phyloP scores from a whole-genome alignment of 148 eudicot species.

The Silene uniflora region DNA sequence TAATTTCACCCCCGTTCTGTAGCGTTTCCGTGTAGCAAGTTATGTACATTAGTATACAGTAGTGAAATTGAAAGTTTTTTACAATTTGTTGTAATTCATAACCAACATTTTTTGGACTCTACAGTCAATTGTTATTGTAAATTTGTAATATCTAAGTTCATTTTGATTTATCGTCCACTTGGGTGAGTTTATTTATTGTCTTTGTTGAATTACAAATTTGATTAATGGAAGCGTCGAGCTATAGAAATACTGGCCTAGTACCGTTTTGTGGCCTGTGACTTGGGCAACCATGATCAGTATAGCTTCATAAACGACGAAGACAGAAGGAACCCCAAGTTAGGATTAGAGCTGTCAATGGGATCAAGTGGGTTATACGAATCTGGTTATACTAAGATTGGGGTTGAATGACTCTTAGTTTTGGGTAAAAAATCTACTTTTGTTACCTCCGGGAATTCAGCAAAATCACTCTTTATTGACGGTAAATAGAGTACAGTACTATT shows the following conservation, averaged over 20 bases:
- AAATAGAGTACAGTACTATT: background rate
- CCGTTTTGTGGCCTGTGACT: no score
- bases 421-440: background rate
- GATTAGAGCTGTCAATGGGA: no score
- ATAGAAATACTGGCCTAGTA: no score
- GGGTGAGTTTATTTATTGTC: background rate
- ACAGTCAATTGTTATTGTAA: background rate
- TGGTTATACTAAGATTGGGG: no score
- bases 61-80: constrained; percentile 18
- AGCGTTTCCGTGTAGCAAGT: constrained; percentile 8
- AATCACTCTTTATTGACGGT: background rate
- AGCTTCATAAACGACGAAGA: no score
- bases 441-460: background rate
- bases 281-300: no score
- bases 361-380: no score
- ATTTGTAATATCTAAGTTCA: background rate
- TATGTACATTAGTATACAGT: constrained; percentile 25
- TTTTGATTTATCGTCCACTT: background rate
- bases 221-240: no score
- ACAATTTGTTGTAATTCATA: constrained; percentile 23
- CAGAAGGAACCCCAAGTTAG: no score
- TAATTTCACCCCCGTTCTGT: background rate
- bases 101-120: background rate
- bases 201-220: no score
- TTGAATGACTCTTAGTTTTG: background rate